Evolutionary conservation across 2,329 filamentous ascomycete species (phyloP).

Genomic region (Ophiocordyceps polyrhachis-furcata): DNA sequence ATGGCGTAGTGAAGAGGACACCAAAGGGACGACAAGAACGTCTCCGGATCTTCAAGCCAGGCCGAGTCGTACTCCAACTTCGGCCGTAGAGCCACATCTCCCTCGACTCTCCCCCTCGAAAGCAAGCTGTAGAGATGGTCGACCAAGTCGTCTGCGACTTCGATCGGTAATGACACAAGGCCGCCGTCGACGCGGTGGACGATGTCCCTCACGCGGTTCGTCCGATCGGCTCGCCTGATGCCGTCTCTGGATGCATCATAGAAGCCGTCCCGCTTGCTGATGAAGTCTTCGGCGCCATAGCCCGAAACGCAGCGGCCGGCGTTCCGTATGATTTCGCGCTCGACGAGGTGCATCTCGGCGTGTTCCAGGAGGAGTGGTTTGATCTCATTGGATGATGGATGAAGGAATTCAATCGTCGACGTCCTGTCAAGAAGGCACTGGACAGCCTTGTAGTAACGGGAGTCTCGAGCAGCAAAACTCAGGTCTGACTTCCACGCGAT

Average conservation of each 20-base stretch:
- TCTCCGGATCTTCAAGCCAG: background rate
- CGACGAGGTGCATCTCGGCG: slow-evolving; percentile 1
- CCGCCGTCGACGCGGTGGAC: background rate
- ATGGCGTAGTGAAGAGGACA: background rate
- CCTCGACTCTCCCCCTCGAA: background rate
- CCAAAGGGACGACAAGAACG: background rate
- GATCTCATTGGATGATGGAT: background rate
- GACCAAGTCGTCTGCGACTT: background rate
- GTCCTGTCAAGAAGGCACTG: background rate
- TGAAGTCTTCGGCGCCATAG: slow-evolving; percentile 7
- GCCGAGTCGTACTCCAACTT: background rate
- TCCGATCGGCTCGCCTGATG: too few species aligned
- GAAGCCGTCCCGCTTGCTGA: slow-evolving; percentile 1
- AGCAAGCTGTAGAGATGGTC: background rate
- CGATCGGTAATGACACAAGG: background rate
- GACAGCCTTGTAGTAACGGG: slow-evolving; percentile 13
- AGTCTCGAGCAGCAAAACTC: slow-evolving; percentile 24
- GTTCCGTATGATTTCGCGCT: slow-evolving; percentile 4
- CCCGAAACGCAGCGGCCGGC: slow-evolving; percentile 3
- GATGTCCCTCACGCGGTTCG: background rate
- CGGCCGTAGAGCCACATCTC: background rate
- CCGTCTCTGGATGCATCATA: slow-evolving; percentile 4
- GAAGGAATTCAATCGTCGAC: background rate
- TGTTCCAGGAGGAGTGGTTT: background rate
- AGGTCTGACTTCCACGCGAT: slow-evolving; percentile 22